These are phyloP conservation scores for Trichosporon coremiiforme DNA, from an alignment of 1,284 basidiomycete species.

Conservation along the genomic window DNA sequence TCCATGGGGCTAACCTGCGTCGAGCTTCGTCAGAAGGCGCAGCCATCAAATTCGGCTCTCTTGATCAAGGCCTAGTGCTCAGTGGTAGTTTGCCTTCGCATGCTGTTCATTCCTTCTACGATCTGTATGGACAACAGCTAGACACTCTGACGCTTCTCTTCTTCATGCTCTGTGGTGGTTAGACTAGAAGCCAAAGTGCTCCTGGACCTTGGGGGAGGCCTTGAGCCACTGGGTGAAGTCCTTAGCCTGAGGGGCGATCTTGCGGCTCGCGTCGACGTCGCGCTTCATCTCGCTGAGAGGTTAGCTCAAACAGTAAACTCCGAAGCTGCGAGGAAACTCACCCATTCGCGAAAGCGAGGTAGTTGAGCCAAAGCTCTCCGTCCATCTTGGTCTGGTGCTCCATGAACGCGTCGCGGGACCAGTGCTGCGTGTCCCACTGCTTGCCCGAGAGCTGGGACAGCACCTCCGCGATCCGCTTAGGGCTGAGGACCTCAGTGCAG, in stretches of 20 bases:
- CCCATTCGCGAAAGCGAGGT: slow-evolving; percentile 28
- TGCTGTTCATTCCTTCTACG: no score
- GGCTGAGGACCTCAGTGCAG: slow-evolving; percentile 25
- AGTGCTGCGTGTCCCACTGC: slow-evolving; percentile 18
- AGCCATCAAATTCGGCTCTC: no score
- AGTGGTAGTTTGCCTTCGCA: no score
- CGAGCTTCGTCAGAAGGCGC: no score
- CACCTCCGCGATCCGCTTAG: slow-evolving; percentile 20
- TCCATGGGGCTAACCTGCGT: no score
- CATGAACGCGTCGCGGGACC: slow-evolving; percentile 24
- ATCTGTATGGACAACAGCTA: no score
- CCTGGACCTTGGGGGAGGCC: not conserved
- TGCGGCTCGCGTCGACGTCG: slow-evolving; percentile 19
- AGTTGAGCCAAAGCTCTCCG: slow-evolving; percentile 33
- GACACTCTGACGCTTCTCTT: no score
- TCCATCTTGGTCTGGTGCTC: slow-evolving; percentile 8
- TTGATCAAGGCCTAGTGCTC: no score
- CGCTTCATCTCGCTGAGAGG: slow-evolving; percentile 23
- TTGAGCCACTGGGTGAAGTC: slow-evolving; percentile 23
- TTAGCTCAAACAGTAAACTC: not conserved
- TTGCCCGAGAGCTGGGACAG: slow-evolving; percentile 25
- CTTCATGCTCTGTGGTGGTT: no score
- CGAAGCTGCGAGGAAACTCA: slow-evolving; percentile 9
- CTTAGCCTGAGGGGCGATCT: slow-evolving; percentile 23
- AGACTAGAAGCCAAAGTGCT: slow-evolving; percentile 11